phyloP scores from a whole-genome alignment of 2,329 filamentous ascomycete genomes.

The Aureobasidium sp. region DNA sequence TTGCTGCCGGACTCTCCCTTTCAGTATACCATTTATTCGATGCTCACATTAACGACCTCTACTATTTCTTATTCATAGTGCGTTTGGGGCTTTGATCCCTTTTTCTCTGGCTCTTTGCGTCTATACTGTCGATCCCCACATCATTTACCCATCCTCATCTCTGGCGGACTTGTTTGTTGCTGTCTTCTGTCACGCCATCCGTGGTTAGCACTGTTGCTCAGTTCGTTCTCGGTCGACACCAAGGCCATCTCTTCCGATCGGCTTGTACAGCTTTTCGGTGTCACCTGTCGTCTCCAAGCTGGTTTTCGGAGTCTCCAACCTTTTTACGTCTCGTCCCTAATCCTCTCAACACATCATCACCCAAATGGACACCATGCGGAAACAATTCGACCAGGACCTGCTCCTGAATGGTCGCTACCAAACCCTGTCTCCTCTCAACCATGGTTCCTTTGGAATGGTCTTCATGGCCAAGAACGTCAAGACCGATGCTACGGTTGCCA shows the following conservation, averaged over 20 bases:
- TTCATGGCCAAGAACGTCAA: conserved; percentile 78
- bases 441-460: conserved; percentile 98
- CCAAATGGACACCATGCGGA: conserved; percentile 76
- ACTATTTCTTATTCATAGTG: conserved; percentile 14
- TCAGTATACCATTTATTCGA: conserved; percentile 7
- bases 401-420: conserved; percentile 83
- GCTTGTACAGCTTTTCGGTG: conserved; percentile 10
- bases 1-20: conserved; percentile 3
- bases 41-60: conserved; percentile 14
- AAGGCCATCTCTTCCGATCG: background rate
- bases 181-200: conserved; percentile 2
- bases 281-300: conserved; percentile 1
- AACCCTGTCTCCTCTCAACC: conserved; percentile 90
- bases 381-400: conserved; percentile 71
- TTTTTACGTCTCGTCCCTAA: conserved; percentile 7
- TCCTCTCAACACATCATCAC: conserved; percentile 4
- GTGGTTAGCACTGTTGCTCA: conserved; percentile 3
- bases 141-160: conserved; percentile 5
- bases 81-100: conserved; percentile 10
- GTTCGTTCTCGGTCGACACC: background rate
- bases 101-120: conserved; percentile 12
- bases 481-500: conserved; percentile 75
- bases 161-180: conserved; percentile 11
- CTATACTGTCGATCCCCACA: conserved; percentile 2
- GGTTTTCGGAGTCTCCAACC: conserved; percentile 10